phyloP scores from a whole-genome alignment of 2,329 filamentous ascomycete species.

The Xylariales sp. region DNA sequence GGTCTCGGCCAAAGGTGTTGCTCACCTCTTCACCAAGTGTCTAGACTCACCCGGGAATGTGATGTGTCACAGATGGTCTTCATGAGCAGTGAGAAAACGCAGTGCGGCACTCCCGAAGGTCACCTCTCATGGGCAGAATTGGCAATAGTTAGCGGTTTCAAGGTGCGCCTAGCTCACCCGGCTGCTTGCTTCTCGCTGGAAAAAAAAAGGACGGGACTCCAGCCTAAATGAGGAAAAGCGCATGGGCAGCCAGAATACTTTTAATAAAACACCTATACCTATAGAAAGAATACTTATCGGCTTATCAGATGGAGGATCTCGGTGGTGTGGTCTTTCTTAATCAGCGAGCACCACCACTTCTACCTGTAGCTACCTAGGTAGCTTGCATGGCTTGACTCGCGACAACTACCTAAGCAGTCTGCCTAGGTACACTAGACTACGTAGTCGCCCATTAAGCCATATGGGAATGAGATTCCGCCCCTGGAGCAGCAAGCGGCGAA shows the following conservation, averaged over 20 bases:
- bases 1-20: slow-evolving; percentile 2
- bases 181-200: neutral
- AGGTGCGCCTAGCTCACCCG: no score
- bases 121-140: slow-evolving; percentile 13
- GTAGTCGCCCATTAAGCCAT: neutral
- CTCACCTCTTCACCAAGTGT: slow-evolving; percentile 9
- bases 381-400: neutral
- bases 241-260: slow-evolving; percentile 3
- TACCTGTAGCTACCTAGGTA: no score
- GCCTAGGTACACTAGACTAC: no score
- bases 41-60: slow-evolving; percentile 16
- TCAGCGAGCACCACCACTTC: slow-evolving; percentile 8
- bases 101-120: slow-evolving; percentile 13
- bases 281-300: neutral
- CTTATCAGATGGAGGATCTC: neutral
- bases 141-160: slow-evolving; percentile 19
- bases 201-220: slow-evolving; percentile 10
- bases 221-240: slow-evolving; percentile 25
- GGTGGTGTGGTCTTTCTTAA: neutral
- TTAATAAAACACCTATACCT: no score
- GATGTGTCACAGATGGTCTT: slow-evolving; percentile 23
- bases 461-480: slow-evolving; percentile 2
- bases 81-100: slow-evolving; percentile 4
- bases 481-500: neutral
- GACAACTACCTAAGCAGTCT: neutral